A percentile compares a stretch with the other conserved stretches of the same genome.
phyloP scores from a whole-genome alignment of 1,284 basidiomycete genomes.

The Ceratobasidium sp. region DNA sequence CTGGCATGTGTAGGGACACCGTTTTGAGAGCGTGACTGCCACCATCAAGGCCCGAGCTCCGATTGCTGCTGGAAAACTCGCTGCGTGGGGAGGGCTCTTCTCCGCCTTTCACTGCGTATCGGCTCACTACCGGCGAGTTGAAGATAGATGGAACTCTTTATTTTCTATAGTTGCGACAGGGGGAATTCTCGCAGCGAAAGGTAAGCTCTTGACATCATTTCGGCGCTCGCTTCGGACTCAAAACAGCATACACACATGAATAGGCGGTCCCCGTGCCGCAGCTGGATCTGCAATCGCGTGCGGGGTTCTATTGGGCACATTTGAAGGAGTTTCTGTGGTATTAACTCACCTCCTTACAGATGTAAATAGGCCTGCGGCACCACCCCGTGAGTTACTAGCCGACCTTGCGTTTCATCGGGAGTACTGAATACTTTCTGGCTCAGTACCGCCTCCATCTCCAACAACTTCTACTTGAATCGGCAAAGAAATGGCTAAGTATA shows the following conservation, averaged over 20 bases:
- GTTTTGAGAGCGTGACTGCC: neutral
- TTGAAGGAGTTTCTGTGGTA: neutral
- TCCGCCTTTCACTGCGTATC: conserved; percentile 21
- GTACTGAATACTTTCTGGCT: neutral
- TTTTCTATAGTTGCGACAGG: conserved; percentile 12
- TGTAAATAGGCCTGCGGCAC: conserved; percentile 9
- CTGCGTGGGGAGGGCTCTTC: conserved; percentile 15
- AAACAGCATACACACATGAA: neutral
- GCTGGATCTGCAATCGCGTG: neutral
- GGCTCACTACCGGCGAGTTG: neutral
- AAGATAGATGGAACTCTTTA: conserved; percentile 17
- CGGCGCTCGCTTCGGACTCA: neutral
- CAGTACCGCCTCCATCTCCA: neutral
- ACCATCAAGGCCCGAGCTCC: conserved; percentile 21
- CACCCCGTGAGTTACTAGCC: neutral
- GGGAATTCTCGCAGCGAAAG: neutral
- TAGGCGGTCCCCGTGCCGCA: neutral
- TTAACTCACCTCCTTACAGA: neutral
- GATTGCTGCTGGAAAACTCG: conserved; percentile 16
- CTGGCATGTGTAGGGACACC: neutral
- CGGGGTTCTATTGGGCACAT: neutral
- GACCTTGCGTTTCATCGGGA: neutral
- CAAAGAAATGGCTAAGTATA: no score
- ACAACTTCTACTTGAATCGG: neutral
- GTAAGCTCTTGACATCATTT: neutral